Conservation (phyloP, 805 yeast genomes). For the Blastobotrys peoriensis region DNA sequence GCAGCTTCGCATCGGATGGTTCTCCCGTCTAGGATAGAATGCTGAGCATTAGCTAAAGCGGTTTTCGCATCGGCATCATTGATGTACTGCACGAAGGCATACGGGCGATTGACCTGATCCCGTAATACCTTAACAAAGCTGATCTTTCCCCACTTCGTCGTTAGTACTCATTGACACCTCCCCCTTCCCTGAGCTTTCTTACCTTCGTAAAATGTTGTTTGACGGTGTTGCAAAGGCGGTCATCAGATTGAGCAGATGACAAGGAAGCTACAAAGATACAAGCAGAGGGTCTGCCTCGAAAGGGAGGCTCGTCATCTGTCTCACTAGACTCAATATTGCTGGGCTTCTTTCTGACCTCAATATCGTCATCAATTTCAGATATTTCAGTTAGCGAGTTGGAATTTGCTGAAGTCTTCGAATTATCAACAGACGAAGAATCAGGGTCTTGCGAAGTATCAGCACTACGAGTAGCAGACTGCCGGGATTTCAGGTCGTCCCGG, state of each 20-base stretch:
- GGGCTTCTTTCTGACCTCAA: neutral
- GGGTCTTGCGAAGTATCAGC: neutral
- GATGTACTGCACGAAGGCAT: conserved; percentile 85
- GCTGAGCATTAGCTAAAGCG: conserved; percentile 67
- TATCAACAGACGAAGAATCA: neutral
- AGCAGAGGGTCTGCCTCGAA: conserved; percentile 67
- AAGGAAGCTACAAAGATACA: conserved; percentile 88
- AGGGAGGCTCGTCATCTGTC: neutral
- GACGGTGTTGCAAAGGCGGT: conserved; percentile 63
- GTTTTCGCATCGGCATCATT: conserved; percentile 60
- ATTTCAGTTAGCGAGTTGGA: neutral
- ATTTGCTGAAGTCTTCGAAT: neutral
- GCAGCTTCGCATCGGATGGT: conserved; percentile 85
- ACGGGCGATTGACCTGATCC: conserved; percentile 77
- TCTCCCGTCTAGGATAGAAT: conserved; percentile 64
- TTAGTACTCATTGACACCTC: conserved; percentile 9
- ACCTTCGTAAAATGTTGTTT: conserved; percentile 52
- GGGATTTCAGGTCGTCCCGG: no score
- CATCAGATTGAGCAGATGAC: conserved; percentile 59
- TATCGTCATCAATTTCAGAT: neutral
- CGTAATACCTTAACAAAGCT: conserved; percentile 74
- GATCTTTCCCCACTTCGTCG: conserved; percentile 56
- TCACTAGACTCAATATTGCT: neutral
- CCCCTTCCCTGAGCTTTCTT: conserved; percentile 20
- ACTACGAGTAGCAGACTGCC: neutral